Conservation (phyloP, 1,284 basidiomycete genomes). For the Caloboletus inedulis region DNA sequence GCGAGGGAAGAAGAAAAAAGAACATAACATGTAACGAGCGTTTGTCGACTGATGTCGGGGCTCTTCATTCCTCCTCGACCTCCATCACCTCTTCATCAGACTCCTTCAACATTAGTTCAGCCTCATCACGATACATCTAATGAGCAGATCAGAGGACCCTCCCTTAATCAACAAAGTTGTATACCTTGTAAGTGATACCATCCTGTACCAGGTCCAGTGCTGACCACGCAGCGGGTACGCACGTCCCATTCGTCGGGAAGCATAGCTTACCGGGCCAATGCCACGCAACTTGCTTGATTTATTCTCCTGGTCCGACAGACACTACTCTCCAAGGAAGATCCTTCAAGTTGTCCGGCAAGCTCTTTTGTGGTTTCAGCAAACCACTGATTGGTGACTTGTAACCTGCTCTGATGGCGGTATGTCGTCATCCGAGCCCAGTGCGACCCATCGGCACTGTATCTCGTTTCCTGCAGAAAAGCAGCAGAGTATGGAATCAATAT, state of each 20-base stretch:
- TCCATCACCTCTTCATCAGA: too few relatives aligned
- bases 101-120: too few relatives aligned
- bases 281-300: not conserved
- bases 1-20: too few relatives aligned
- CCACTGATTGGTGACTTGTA: not conserved
- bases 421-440: too few relatives aligned
- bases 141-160: not conserved
- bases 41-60: too few relatives aligned
- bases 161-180: not conserved
- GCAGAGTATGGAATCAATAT: too few relatives aligned
- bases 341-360: not conserved
- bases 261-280: not conserved
- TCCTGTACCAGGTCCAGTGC: not conserved
- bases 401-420: too few relatives aligned
- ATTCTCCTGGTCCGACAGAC: not conserved
- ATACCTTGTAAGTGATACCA: not conserved
- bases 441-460: too few relatives aligned
- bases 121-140: not conserved
- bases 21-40: too few relatives aligned
- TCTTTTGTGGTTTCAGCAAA: not conserved
- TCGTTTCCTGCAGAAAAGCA: too few relatives aligned
- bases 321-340: not conserved
- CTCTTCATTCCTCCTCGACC: too few relatives aligned
- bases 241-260: not conserved
- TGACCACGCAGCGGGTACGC: not conserved